A percentile compares a stretch with the other conserved stretches of the same genome.
Conservation (phyloP, 805 yeast species). For the Saccharomycopsis sp. region DNA sequence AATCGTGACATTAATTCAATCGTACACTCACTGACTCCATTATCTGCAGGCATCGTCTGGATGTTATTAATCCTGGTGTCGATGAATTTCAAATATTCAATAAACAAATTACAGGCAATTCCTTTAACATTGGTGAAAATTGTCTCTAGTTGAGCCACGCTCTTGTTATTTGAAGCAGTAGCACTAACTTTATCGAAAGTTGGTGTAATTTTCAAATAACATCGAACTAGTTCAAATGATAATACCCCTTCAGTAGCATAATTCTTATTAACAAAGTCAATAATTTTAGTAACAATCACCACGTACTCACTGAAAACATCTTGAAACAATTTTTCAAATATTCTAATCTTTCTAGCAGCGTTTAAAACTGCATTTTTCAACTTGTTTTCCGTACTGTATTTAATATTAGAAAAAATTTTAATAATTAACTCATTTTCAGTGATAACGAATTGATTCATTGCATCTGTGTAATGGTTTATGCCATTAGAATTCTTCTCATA, state of each 20-base stretch:
- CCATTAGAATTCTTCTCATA: slow-evolving; percentile 61
- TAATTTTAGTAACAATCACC: slow-evolving; percentile 32
- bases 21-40: slow-evolving; percentile 63
- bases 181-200: slow-evolving; percentile 24
- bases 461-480: slow-evolving; percentile 45
- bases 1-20: slow-evolving; percentile 67
- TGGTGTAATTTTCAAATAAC: slow-evolving; percentile 31
- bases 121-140: slow-evolving; percentile 24
- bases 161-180: slow-evolving; percentile 21
- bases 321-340: slow-evolving; percentile 30
- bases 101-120: slow-evolving; percentile 36
- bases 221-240: slow-evolving; percentile 54
- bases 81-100: slow-evolving; percentile 49
- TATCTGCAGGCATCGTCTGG: slow-evolving; percentile 52
- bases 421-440: slow-evolving; percentile 42
- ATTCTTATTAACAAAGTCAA: slow-evolving; percentile 35
- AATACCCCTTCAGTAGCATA: slow-evolving; percentile 43
- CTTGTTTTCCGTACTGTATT: slow-evolving; percentile 14
- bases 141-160: slow-evolving; percentile 24
- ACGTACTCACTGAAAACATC: slow-evolving; percentile 34
- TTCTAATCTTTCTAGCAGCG: slow-evolving; percentile 25
- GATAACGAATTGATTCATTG: slow-evolving; percentile 41
- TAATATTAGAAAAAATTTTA: slow-evolving; percentile 31
- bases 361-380: slow-evolving; percentile 25
- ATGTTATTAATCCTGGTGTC: slow-evolving; percentile 43